These are phyloP conservation scores for Cyclotella atomus DNA, from an alignment of 108 stramenopile species.

Conservation along the genomic window DNA sequence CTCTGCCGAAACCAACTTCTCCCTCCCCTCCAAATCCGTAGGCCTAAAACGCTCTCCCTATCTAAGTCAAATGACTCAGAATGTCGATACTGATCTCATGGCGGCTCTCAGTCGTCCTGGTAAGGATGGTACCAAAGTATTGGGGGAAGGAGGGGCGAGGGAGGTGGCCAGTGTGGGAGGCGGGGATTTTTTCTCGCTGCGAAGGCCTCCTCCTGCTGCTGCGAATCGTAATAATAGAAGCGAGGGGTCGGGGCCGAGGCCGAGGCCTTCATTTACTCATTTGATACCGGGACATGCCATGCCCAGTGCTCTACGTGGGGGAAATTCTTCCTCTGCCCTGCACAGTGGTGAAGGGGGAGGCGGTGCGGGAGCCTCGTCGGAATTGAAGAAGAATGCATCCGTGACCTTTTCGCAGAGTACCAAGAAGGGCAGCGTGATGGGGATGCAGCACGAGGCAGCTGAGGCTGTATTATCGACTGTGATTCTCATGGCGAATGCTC, in stretches of 20 bases:
- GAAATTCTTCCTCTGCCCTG: background rate
- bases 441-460: background rate
- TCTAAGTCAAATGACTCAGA: conserved; percentile 7
- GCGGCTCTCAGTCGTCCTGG: background rate
- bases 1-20: background rate
- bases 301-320: background rate
- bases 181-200: background rate
- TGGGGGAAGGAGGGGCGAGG: background rate
- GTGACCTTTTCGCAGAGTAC: conserved; percentile 32
- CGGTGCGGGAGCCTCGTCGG: no score
- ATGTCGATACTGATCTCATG: conserved; percentile 2
- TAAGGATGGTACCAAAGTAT: no score
- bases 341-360: background rate
- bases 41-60: conserved; percentile 3
- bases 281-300: background rate
- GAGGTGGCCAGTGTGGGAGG: background rate
- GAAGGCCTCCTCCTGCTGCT: background rate
- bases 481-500: background rate
- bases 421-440: conserved; percentile 16
- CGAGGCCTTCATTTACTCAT: background rate
- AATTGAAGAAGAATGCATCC: conserved; percentile 28
- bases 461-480: background rate
- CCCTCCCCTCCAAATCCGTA: no score
- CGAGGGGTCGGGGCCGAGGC: background rate
- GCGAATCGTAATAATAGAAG: background rate